These are phyloP conservation scores for Spizellomyces sp. DNA, from an alignment of 192 early-diverging fungal species.

Conservation along the genomic window DNA sequence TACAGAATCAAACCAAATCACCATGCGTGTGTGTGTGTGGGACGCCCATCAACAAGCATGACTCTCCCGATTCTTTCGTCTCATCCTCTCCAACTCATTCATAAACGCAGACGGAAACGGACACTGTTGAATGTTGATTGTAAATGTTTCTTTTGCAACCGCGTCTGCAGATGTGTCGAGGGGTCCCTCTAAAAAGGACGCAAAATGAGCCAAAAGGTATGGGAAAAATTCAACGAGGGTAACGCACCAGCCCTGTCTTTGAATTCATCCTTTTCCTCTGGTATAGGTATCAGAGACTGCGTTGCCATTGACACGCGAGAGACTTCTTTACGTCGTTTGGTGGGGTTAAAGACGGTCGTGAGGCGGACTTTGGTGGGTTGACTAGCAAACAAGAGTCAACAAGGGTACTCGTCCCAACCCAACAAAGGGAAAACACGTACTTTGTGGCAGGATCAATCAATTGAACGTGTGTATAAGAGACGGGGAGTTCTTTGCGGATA, in stretches of 20 bases:
- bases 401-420: too few species aligned
- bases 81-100: slow-evolving; percentile 53
- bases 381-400: neutral
- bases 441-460: slow-evolving; percentile 63
- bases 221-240: too few species aligned
- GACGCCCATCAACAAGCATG: slow-evolving; percentile 28
- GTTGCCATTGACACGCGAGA: slow-evolving; percentile 21
- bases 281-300: slow-evolving; percentile 34
- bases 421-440: too few species aligned
- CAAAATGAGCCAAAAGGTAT: too few species aligned
- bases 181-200: slow-evolving; percentile 12
- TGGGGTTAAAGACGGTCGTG: slow-evolving; percentile 5
- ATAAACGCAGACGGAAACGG: slow-evolving; percentile 52
- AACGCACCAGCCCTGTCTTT: slow-evolving; percentile 6
- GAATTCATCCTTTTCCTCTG: slow-evolving; percentile 36
- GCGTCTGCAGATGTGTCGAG: slow-evolving; percentile 36
- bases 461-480: slow-evolving; percentile 70
- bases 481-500: slow-evolving; percentile 68
- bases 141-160: slow-evolving; percentile 33
- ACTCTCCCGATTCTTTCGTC: slow-evolving; percentile 38
- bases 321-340: slow-evolving; percentile 1
- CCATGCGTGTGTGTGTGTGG: too few species aligned
- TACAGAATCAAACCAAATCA: too few species aligned
- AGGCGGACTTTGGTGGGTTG: slow-evolving; percentile 1
- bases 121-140: slow-evolving; percentile 28